Percentiles rank a stretch among this genome's conserved stretches.
phyloP scores from a whole-genome alignment of 257 asterid species.

The Eustoma russellianum region DNA sequence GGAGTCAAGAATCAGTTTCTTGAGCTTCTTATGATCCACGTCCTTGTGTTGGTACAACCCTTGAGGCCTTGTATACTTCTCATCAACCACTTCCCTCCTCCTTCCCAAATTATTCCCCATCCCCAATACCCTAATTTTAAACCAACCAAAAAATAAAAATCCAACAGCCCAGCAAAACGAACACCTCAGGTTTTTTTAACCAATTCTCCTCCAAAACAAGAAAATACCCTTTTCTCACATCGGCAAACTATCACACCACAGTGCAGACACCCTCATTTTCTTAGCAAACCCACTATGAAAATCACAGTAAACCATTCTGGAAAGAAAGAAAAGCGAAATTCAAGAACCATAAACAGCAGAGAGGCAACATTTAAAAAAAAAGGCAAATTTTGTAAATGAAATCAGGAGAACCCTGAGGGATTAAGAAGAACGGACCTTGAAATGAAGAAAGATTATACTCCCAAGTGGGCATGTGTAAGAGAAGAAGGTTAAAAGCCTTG shows the following conservation, averaged over 20 bases:
- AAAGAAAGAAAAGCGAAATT: background rate
- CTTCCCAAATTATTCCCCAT: slow-evolving; percentile 99
- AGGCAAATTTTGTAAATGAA: background rate
- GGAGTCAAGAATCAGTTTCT: slow-evolving; percentile 85
- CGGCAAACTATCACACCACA: slow-evolving; percentile 2
- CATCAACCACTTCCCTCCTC: slow-evolving; percentile 93
- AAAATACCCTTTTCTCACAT: slow-evolving; percentile 9
- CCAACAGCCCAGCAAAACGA: slow-evolving; percentile 11
- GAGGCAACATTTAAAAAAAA: background rate
- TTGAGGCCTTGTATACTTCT: slow-evolving; percentile 98
- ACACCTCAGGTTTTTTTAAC: slow-evolving; percentile 15
- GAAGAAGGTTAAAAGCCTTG: background rate
- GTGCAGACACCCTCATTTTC: background rate
- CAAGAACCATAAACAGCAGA: slow-evolving; percentile 4
- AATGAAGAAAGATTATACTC: background rate
- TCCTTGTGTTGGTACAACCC: too few relatives aligned
- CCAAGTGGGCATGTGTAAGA: background rate
- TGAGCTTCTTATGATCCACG: slow-evolving; percentile 95
- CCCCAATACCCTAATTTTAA: slow-evolving; percentile 1
- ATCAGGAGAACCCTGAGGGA: background rate
- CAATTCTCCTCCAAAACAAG: slow-evolving; percentile 11
- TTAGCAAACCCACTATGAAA: too few relatives aligned
- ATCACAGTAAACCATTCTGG: slow-evolving; percentile 6
- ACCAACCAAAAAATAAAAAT: slow-evolving; percentile 1
- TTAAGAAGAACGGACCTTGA: slow-evolving; percentile 7